Evolutionary conservation across 805 yeast genomes (phyloP).

Genomic region (Zygosaccharomyces pseudorouxii): DNA sequence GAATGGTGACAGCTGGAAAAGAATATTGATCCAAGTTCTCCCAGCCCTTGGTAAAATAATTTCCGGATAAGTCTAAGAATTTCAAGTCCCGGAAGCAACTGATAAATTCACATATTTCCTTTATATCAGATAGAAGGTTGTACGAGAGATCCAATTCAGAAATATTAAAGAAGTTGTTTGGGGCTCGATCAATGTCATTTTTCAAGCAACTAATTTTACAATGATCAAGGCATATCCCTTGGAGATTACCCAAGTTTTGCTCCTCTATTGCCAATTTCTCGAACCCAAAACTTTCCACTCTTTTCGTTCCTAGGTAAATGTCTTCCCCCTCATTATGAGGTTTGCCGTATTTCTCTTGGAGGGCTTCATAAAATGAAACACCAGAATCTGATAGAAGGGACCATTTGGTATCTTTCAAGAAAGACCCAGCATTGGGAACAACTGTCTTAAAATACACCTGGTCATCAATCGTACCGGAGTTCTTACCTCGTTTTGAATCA

Average conservation of each 20-base stretch:
- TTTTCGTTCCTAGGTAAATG: constrained; percentile 51
- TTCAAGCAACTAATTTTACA: constrained; percentile 32
- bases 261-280: constrained; percentile 49
- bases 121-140: constrained; percentile 48
- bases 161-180: constrained; percentile 22
- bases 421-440: constrained; percentile 21
- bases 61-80: constrained; percentile 51
- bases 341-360: constrained; percentile 46
- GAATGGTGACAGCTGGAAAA: constrained; percentile 9
- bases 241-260: constrained; percentile 42
- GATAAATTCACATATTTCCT: constrained; percentile 38
- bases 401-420: constrained; percentile 19
- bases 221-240: constrained; percentile 47
- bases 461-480: constrained; percentile 58
- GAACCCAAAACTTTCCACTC: constrained; percentile 61
- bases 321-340: constrained; percentile 31
- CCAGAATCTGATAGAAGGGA: constrained; percentile 34
- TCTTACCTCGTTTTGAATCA: constrained; percentile 58
- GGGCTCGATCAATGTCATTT: background rate
- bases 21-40: background rate
- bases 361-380: constrained; percentile 43
- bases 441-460: constrained; percentile 46
- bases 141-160: constrained; percentile 51
- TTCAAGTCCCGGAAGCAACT: constrained; percentile 37
- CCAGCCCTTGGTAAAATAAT: constrained; percentile 21